A percentile compares a stretch with the other conserved stretches of the same genome.
These are phyloP conservation scores for Saturnispora halmiae DNA, from an alignment of 805 yeast species.

Conservation along the genomic window DNA sequence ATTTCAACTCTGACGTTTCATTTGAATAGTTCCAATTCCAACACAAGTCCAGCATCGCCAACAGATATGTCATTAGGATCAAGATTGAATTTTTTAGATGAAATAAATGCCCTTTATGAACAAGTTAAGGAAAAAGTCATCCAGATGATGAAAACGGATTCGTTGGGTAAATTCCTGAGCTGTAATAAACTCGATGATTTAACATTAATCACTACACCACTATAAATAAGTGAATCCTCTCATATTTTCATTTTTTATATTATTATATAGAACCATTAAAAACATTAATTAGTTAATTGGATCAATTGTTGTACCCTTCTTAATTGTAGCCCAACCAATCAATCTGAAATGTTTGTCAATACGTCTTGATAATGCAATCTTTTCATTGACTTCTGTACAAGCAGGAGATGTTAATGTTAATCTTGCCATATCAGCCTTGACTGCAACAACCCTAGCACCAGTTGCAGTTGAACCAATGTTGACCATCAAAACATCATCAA, in stretches of 20 bases:
- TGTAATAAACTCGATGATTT: conserved; percentile 30
- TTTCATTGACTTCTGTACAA: conserved; percentile 96
- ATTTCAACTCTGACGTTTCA: conserved; percentile 3
- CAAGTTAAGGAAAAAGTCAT: conserved; percentile 42
- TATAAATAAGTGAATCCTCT: not conserved
- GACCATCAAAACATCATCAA: conserved; percentile 95
- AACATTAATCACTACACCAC: not conserved
- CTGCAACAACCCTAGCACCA: conserved; percentile 97
- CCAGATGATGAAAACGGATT: conserved; percentile 60
- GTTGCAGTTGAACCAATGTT: conserved; percentile 99
- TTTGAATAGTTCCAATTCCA: conserved; percentile 24
- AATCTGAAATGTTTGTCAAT: conserved; percentile 99
- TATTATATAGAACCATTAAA: not conserved
- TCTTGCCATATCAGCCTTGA: conserved; percentile 98
- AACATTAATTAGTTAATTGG: conserved; percentile 54
- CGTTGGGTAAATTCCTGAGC: conserved; percentile 57
- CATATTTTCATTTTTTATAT: conserved; percentile 1
- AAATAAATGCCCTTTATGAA: conserved; percentile 37
- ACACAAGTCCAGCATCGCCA: conserved; percentile 22
- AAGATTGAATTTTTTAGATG: conserved; percentile 30
- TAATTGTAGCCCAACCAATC: conserved; percentile 99
- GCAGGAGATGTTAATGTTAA: conserved; percentile 95
- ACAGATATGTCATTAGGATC: conserved; percentile 27
- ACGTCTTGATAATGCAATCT: conserved; percentile 97
- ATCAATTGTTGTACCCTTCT: conserved; percentile 84